Evolutionary conservation across 2,329 filamentous ascomycete genomes (phyloP).

Genomic region (Microdochium paspali): DNA sequence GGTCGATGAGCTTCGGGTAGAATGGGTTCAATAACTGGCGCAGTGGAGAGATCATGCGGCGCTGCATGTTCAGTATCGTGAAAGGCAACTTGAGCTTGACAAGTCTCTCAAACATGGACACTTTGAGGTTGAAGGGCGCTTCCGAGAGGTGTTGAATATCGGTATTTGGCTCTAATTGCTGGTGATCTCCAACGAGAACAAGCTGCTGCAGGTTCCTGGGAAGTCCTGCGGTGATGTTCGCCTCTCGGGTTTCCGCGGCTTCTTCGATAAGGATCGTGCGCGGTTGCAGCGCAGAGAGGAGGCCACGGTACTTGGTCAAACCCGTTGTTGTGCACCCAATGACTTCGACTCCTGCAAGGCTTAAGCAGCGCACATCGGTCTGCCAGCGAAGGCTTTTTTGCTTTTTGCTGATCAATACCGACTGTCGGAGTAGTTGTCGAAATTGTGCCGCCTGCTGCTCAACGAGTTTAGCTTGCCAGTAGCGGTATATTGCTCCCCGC

Average conservation of each 20-base stretch:
- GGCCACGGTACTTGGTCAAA: slow-evolving; percentile 66
- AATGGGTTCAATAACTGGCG: slow-evolving; percentile 35
- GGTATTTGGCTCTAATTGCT: slow-evolving; percentile 65
- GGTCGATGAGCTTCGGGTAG: slow-evolving; percentile 34
- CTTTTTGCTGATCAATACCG: slow-evolving; percentile 37
- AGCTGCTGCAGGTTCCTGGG: slow-evolving; percentile 43
- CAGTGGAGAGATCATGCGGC: slow-evolving; percentile 42
- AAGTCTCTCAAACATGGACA: slow-evolving; percentile 74
- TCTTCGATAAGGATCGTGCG: slow-evolving; percentile 68
- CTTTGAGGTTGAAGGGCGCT: slow-evolving; percentile 55
- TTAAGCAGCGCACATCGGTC: slow-evolving; percentile 38
- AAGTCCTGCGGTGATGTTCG: slow-evolving; percentile 42
- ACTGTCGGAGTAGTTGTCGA: slow-evolving; percentile 36
- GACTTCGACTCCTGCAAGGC: slow-evolving; percentile 31
- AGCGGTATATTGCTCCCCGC: slow-evolving; percentile 58
- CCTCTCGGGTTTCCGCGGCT: slow-evolving; percentile 67
- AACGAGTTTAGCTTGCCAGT: slow-evolving; percentile 49
- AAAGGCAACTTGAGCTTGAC: slow-evolving; percentile 57
- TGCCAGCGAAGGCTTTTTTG: slow-evolving; percentile 50
- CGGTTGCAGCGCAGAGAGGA: slow-evolving; percentile 58
- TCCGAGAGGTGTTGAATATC: slow-evolving; percentile 49
- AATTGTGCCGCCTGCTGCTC: slow-evolving; percentile 34
- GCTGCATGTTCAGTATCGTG: slow-evolving; percentile 57
- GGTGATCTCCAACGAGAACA: slow-evolving; percentile 64
- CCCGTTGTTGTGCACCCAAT: slow-evolving; percentile 69